A percentile compares a stretch with the other conserved stretches of the same genome.
phyloP scores from a whole-genome alignment of 1,139 yeast genomes.

The Yamadazyma diddensiae region DNA sequence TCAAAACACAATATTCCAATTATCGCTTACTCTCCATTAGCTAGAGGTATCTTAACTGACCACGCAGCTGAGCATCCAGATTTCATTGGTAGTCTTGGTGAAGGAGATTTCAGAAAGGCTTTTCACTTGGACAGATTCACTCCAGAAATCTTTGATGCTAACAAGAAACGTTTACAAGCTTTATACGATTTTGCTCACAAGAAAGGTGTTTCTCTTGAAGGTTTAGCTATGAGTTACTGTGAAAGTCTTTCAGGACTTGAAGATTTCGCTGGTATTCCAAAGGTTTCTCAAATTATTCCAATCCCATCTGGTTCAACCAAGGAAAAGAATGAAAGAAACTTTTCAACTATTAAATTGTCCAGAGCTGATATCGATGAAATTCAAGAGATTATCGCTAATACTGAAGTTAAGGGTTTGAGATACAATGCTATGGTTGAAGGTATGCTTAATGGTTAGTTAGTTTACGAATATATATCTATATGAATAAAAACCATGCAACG shows the following conservation, averaged over 20 bases:
- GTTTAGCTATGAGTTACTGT: slow-evolving; percentile 75
- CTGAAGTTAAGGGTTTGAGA: slow-evolving; percentile 4
- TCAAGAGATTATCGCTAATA: slow-evolving; percentile 5
- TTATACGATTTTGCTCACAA: slow-evolving; percentile 49
- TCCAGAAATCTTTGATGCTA: slow-evolving; percentile 53
- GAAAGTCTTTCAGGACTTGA: slow-evolving; percentile 8
- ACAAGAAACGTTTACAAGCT: slow-evolving; percentile 43
- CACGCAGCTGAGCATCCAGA: slow-evolving; percentile 35
- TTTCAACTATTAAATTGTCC: slow-evolving; percentile 20
- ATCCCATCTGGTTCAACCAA: slow-evolving; percentile 72
- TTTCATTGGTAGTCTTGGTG: slow-evolving; percentile 8
- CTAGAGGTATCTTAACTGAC: slow-evolving; percentile 78
- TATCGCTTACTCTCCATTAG: slow-evolving; percentile 78
- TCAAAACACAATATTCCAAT: slow-evolving; percentile 52
- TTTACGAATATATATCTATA: no score
- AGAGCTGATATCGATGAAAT: slow-evolving; percentile 7
- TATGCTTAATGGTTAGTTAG: slow-evolving; percentile 1
- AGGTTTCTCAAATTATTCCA: slow-evolving; percentile 61
- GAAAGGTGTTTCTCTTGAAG: slow-evolving; percentile 52
- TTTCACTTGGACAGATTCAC: slow-evolving; percentile 51
- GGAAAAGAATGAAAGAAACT: slow-evolving; percentile 59
- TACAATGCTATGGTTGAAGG: slow-evolving; percentile 4
- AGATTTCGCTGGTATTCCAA: slow-evolving; percentile 27
- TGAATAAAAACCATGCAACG: no score
- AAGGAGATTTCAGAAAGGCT: slow-evolving; percentile 44